Base-by-base conservation (phyloP, 1,284 basidiomycete genomes). In the Marasmius fiardii region DNA sequence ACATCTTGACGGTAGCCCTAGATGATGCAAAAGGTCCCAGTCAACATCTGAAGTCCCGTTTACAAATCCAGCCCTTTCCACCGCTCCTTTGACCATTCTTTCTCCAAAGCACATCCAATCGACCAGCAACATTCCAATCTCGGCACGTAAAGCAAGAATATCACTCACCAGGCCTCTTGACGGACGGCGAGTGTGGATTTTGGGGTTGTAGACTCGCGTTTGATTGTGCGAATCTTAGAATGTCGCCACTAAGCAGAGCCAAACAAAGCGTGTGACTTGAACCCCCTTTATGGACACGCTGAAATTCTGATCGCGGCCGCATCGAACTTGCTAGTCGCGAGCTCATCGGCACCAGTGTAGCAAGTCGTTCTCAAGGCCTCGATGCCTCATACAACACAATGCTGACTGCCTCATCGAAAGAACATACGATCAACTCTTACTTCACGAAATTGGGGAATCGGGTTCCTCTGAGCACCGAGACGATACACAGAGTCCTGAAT, bases 1-100 rank as follows among this genome's bases (percentile, higher is more conserved):
- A 90, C 88, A 90, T 90, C 71, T 79, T 79, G 77, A 72, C 60
- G 64, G 61, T 63, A 66, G 66, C 68, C 71, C 74, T 74, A 62
- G 55, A 64, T 58, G 63, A 57, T 60, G 54, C 20, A 33, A 21
- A 66, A 64, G 52, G 50, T 53, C 55, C 60, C 56, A 54, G 73
- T 83, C 74, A 81, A 68, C 65, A 70, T 69, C 67, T 64, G 62
- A 53, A 41, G 41, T 44, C 34, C 14, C 18, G 24, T 43, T 14
- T 18, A 16, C 28, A 50, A 61, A 60, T 65, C 65, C 70, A 79
- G 74, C 74, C 72, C 72, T 63, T 74, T 70, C 76, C 76, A 81
- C 76, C 75, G 74, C 59, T 70, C 65, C 58, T 64, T 65, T 67
- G 63, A 59, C 47, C 58, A 24, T 20, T 20, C 41, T 28, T 24